Evolutionary conservation across 1,284 basidiomycete genomes (phyloP), one percentile per base, ranked within the genome.

Genomic region (Pseudozyma thailandica): DNA sequence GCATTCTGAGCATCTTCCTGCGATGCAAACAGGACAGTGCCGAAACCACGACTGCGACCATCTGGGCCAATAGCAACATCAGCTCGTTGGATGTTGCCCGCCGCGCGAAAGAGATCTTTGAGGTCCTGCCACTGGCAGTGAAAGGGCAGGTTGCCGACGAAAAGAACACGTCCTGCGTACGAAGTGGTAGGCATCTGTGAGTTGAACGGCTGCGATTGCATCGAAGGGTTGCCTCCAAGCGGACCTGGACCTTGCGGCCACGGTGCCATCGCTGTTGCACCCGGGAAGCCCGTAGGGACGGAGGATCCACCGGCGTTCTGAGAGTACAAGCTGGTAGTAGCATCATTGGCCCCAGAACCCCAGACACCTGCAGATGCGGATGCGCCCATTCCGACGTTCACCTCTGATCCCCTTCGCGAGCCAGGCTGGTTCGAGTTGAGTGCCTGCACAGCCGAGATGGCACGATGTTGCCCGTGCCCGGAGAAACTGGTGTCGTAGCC

Each of bases 11-110:
- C 94, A 80, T 98, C 94, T 81, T 95, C 93, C 30, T 92, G 90
- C 30, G 89, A 91, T 1, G 92, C 92, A 66, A 96, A 89, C 20
- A 97, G 87, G 7, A 97, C 93, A 4, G 93, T 96, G 20, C 94
- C 94, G 79, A 94, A 94, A 1, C 94, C 94, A 57, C 93, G 87
- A 56, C 91, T 93, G 74, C 94, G 87, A 79, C 95, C 95, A 81
- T 96, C 94, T 2, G 92, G 91, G 1, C 92, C 92, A 1, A 96
- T 87, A 13, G 91, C 92, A 49, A 96, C 93, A 80, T 97, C 95
- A 7, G 95, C 94, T 31, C 95, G 89, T 20, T 97, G 87, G 53
- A 98, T 94, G 0, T 93, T 95, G 45, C 80, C 82, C 1, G 78
- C 77, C 6, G 76, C 74, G 16, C 77, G 74, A 47, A 80, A 78